phyloP scores from a whole-genome alignment of 306 rosid genomes.

The Delonix regia region DNA sequence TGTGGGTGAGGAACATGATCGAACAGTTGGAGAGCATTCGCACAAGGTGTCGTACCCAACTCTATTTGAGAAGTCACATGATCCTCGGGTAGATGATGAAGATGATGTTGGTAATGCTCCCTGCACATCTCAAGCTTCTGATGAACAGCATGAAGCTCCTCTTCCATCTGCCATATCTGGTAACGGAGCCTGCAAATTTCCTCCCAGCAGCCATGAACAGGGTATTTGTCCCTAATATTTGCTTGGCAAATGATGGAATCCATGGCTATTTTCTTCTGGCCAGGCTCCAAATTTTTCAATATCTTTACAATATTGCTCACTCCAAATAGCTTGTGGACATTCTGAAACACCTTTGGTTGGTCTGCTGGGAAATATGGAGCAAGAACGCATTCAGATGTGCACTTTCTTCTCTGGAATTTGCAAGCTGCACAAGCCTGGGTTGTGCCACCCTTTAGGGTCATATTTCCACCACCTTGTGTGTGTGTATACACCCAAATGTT shows the following conservation, averaged over 20 bases:
- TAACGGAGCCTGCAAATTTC: constrained; percentile 39
- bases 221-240: constrained; percentile 46
- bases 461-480: background rate
- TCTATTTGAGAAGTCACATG: constrained; percentile 47
- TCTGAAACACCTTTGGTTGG: constrained; percentile 51
- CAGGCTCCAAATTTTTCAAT: constrained; percentile 36
- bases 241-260: constrained; percentile 52
- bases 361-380: constrained; percentile 59
- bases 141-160: constrained; percentile 49
- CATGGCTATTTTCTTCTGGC: constrained; percentile 48
- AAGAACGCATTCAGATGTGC: constrained; percentile 52
- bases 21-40: constrained; percentile 29
- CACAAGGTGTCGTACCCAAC: constrained; percentile 46
- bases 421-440: constrained; percentile 63
- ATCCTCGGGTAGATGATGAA: constrained; percentile 19
- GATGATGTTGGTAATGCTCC: constrained; percentile 44
- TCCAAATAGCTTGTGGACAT: constrained; percentile 60
- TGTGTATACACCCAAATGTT: background rate
- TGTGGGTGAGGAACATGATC: constrained; percentile 31
- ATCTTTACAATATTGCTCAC: constrained; percentile 55
- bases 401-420: constrained; percentile 56
- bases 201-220: constrained; percentile 53
- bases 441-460: constrained; percentile 56
- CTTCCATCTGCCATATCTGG: constrained; percentile 45
- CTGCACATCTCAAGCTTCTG: constrained; percentile 46